Conservation (phyloP, 371 early-diverging fungal genomes). For the Smittium mucronatum region DNA sequence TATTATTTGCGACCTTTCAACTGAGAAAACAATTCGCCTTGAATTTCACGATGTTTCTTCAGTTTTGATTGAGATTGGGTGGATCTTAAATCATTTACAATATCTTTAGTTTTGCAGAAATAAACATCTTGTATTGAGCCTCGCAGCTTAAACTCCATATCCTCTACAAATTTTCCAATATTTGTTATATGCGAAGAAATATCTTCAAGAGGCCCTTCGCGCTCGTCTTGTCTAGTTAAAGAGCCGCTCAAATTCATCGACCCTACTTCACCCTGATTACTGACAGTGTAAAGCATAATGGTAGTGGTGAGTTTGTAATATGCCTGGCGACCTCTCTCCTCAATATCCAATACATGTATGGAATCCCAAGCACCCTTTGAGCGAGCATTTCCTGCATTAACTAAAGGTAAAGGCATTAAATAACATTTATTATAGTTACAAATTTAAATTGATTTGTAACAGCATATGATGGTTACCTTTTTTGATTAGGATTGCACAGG, state of each 20-base stretch:
- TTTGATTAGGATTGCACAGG: slow-evolving; percentile 88
- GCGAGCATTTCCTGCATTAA: slow-evolving; percentile 17
- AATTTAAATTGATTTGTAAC: background rate
- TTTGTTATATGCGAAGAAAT: slow-evolving; percentile 72
- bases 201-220: slow-evolving; percentile 65
- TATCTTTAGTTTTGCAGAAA: slow-evolving; percentile 93
- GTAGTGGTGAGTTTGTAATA: slow-evolving; percentile 91
- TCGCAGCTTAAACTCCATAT: slow-evolving; percentile 92
- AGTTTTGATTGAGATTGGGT: slow-evolving; percentile 54
- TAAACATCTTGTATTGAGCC: slow-evolving; percentile 87
- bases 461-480: slow-evolving; percentile 48
- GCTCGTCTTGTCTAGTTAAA: slow-evolving; percentile 82
- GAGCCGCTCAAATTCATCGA: slow-evolving; percentile 80
- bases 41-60: slow-evolving; percentile 49
- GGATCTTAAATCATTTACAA: slow-evolving; percentile 82
- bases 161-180: slow-evolving; percentile 93
- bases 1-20: slow-evolving; percentile 24
- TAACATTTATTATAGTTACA: background rate
- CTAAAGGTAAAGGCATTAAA: slow-evolving; percentile 1
- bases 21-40: slow-evolving; percentile 55
- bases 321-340: slow-evolving; percentile 67
- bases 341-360: slow-evolving; percentile 90
- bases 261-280: slow-evolving; percentile 40
- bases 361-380: slow-evolving; percentile 96
- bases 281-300: slow-evolving; percentile 81